Percentiles rank a stretch among this genome's conserved stretches.
phyloP scores from a whole-genome alignment of 2,329 filamentous ascomycete species.

The Stagonosporopsis cucurbitacearum region DNA sequence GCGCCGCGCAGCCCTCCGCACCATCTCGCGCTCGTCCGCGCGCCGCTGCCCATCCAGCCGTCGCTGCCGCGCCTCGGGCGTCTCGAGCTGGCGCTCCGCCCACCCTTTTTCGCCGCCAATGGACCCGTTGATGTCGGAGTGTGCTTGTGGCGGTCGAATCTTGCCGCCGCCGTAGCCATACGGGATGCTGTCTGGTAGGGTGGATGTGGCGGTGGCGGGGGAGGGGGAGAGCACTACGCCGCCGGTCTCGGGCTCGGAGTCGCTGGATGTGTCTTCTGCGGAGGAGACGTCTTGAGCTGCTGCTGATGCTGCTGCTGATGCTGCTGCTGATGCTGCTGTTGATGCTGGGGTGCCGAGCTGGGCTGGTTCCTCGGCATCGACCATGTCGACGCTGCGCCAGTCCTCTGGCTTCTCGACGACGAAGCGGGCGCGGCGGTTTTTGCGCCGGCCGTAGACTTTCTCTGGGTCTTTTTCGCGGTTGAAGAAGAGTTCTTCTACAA shows the following conservation, averaged over 20 bases:
- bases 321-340: no score
- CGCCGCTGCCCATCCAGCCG: slow-evolving; percentile 57
- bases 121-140: slow-evolving; percentile 63
- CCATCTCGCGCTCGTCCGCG: slow-evolving; percentile 62
- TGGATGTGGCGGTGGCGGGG: not conserved
- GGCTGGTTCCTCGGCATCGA: slow-evolving; percentile 35
- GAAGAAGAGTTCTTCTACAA: slow-evolving; percentile 61
- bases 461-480: slow-evolving; percentile 54
- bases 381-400: slow-evolving; percentile 56
- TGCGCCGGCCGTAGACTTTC: slow-evolving; percentile 54
- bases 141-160: slow-evolving; percentile 50
- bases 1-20: slow-evolving; percentile 68
- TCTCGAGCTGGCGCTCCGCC: slow-evolving; percentile 61
- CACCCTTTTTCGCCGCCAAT: slow-evolving; percentile 63
- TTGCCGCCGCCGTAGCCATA: slow-evolving; percentile 42
- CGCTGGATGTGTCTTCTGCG: slow-evolving; percentile 16
- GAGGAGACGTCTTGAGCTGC: slow-evolving; percentile 18
- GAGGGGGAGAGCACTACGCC: slow-evolving; percentile 1
- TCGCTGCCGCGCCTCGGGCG: slow-evolving; percentile 59
- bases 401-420: slow-evolving; percentile 49
- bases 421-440: slow-evolving; percentile 54
- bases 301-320: no score
- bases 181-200: slow-evolving; percentile 17
- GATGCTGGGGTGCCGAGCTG: not conserved
- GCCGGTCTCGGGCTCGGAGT: slow-evolving; percentile 23